phyloP scores from a whole-genome alignment of 176 grass and related monocot species.

The Dendrocalamus sinicus region DNA sequence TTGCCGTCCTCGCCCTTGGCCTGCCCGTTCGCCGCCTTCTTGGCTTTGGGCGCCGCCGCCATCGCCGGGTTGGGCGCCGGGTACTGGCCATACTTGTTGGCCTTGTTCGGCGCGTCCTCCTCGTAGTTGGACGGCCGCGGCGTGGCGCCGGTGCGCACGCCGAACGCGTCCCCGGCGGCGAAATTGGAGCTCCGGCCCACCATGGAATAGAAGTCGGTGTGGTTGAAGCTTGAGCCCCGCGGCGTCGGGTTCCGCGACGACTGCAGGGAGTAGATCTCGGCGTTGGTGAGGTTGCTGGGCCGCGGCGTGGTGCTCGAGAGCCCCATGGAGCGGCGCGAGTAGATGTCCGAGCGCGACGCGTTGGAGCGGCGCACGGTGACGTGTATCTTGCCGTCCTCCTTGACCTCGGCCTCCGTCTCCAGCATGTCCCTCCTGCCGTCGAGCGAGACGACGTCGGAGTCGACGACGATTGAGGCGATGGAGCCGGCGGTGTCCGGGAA shows the following conservation, averaged over 20 bases:
- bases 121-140: slow-evolving; percentile 93
- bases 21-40: slow-evolving; percentile 64
- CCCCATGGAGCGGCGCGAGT: slow-evolving; percentile 84
- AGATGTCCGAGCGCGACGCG: slow-evolving; percentile 88
- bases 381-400: slow-evolving; percentile 92
- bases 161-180: slow-evolving; percentile 68
- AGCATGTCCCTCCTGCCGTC: slow-evolving; percentile 71
- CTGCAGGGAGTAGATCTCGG: slow-evolving; percentile 99
- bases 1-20: slow-evolving; percentile 83
- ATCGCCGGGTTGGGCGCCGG: slow-evolving; percentile 61
- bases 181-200: slow-evolving; percentile 95
- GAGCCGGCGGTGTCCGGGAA: slow-evolving; percentile 90
- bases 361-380: slow-evolving; percentile 93
- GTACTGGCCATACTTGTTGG: slow-evolving; percentile 59
- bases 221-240: slow-evolving; percentile 96
- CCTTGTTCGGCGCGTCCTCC: slow-evolving; percentile 63
- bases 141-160: slow-evolving; percentile 65
- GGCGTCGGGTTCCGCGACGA: slow-evolving; percentile 95
- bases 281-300: slow-evolving; percentile 97
- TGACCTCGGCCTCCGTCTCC: slow-evolving; percentile 94
- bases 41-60: slow-evolving; percentile 39
- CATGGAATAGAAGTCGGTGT: slow-evolving; percentile 99
- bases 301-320: slow-evolving; percentile 84
- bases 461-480: slow-evolving; percentile 86
- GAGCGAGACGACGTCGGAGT: slow-evolving; percentile 88